Conservation (phyloP, 1,139 yeast genomes). For the Pichia sp. region DNA sequence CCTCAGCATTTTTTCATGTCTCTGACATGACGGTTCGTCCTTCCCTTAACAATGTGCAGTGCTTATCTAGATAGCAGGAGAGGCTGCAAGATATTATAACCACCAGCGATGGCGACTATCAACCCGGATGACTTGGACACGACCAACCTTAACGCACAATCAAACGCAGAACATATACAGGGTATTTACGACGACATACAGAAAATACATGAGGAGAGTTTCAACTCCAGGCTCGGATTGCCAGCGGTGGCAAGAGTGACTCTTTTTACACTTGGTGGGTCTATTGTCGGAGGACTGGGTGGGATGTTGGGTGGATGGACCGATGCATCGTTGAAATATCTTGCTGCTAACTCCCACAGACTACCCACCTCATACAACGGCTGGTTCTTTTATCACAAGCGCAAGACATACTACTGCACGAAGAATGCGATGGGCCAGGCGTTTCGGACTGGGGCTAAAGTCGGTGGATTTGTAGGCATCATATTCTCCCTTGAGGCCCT, state of each 20-base stretch:
- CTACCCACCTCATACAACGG: conserved; percentile 76
- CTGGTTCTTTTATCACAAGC: conserved; percentile 85
- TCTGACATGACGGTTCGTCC: background rate
- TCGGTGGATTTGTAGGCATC: conserved; percentile 43
- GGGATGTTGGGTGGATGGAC: conserved; percentile 65
- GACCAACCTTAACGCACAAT: conserved; percentile 20
- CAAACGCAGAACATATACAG: conserved; percentile 17
- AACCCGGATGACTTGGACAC: conserved; percentile 21
- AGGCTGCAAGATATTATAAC: background rate
- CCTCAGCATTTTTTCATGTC: conserved; percentile 1
- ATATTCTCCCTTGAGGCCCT: conserved; percentile 61
- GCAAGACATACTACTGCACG: conserved; percentile 73
- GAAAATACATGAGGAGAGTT: conserved; percentile 20
- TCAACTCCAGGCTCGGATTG: conserved; percentile 36
- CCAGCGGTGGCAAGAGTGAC: conserved; percentile 39
- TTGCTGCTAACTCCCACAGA: conserved; percentile 80
- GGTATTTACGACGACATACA: conserved; percentile 16
- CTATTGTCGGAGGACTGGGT: conserved; percentile 52
- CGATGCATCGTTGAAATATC: conserved; percentile 52
- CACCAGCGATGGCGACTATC: conserved; percentile 11
- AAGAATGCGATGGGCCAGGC: conserved; percentile 49
- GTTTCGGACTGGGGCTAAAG: conserved; percentile 40
- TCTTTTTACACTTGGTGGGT: conserved; percentile 37
- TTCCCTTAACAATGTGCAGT: no score
- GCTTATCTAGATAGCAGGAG: no score